phyloP scores from a whole-genome alignment of 1,284 basidiomycete species.

The Violaceomyces palustris region DNA sequence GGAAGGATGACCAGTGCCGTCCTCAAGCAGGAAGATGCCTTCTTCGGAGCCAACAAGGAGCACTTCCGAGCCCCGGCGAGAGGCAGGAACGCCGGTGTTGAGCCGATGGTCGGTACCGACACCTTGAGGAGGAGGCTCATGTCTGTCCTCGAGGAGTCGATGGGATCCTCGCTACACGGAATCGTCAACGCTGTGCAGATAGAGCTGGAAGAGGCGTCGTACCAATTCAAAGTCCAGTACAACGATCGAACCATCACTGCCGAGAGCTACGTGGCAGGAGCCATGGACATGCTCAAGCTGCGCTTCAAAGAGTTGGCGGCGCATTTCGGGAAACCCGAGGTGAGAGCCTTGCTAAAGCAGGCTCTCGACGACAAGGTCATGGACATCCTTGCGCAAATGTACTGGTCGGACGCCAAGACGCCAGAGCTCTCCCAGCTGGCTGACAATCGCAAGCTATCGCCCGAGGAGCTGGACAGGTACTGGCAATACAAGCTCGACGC shows the following conservation, averaged over 20 bases:
- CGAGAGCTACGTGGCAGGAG: slow-evolving; percentile 96
- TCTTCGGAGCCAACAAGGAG: slow-evolving; percentile 69
- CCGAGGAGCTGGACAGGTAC: slow-evolving; percentile 76
- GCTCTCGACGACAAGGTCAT: slow-evolving; percentile 95
- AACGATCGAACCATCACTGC: slow-evolving; percentile 91
- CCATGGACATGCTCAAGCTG: slow-evolving; percentile 84
- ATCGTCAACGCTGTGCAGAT: slow-evolving; percentile 95
- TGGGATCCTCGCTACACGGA: slow-evolving; percentile 88
- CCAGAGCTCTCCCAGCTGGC: slow-evolving; percentile 69
- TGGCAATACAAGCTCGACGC: slow-evolving; percentile 96
- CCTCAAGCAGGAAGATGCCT: slow-evolving; percentile 70
- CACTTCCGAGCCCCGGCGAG: slow-evolving; percentile 61
- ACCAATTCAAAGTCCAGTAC: slow-evolving; percentile 99
- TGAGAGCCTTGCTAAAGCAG: slow-evolving; percentile 78
- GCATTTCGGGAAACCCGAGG: slow-evolving; percentile 82
- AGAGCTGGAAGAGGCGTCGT: slow-evolving; percentile 90
- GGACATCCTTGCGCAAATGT: slow-evolving; percentile 92
- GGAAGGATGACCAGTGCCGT: slow-evolving; percentile 57
- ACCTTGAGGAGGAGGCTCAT: slow-evolving; percentile 83
- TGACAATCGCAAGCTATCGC: slow-evolving; percentile 63
- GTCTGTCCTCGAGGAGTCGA: slow-evolving; percentile 93
- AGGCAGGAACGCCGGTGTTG: slow-evolving; percentile 56
- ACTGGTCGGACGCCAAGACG: slow-evolving; percentile 87
- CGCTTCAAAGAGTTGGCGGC: slow-evolving; percentile 80
- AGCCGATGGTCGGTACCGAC: slow-evolving; percentile 73